Evolutionary conservation across 768 basidiomycete genomes (phyloP).

Genomic region (Suillus subaureus): DNA sequence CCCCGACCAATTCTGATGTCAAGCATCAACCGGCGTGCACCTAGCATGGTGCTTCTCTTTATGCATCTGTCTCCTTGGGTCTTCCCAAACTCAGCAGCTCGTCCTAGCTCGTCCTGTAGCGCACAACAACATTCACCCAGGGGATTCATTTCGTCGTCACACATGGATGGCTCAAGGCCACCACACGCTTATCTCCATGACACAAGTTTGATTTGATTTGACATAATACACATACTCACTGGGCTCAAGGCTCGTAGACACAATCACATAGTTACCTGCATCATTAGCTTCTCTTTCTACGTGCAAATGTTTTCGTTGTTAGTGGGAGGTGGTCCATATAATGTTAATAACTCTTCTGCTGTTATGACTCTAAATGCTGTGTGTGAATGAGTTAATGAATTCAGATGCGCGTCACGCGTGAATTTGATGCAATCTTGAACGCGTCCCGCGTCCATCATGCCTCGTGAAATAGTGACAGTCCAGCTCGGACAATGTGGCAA

Average conservation of each 20-base stretch:
- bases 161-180: conserved; percentile 34
- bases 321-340: conserved; percentile 20
- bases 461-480: conserved; percentile 81
- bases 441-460: conserved; percentile 48
- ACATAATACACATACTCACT: conserved; percentile 30
- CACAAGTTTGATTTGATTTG: conserved; percentile 11
- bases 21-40: conserved; percentile 26
- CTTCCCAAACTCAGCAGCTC: conserved; percentile 2
- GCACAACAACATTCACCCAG: conserved; percentile 13
- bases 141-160: conserved; percentile 19
- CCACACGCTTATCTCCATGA: conserved; percentile 9
- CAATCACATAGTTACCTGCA: conserved; percentile 20
- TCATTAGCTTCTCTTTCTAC: conserved; percentile 21
- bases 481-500: conserved; percentile 93
- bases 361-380: background rate
- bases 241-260: conserved; percentile 39
- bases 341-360: conserved; percentile 22
- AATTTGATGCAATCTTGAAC: conserved; percentile 18
- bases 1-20: conserved; percentile 21
- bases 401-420: conserved; percentile 13
- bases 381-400: background rate
- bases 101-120: conserved; percentile 9
- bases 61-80: conserved; percentile 10
- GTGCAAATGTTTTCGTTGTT: conserved; percentile 14
- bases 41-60: conserved; percentile 8